phyloP scores from a whole-genome alignment of 2,329 filamentous ascomycete genomes.

The Cercospora citrullina region DNA sequence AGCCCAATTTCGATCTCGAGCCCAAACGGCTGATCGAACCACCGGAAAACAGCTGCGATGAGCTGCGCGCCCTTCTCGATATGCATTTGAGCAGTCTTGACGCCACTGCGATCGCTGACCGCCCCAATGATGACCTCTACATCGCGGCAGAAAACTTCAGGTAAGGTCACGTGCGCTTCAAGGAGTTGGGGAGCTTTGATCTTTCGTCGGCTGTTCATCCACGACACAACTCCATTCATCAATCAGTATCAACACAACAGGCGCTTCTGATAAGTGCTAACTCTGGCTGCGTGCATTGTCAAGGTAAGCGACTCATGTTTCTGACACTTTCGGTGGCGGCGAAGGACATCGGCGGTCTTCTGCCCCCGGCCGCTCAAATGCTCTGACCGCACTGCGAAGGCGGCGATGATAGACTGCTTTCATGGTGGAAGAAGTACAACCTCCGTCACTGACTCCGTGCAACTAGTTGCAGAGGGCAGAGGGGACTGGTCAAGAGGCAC shows the following conservation, averaged over 20 bases:
- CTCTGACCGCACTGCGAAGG: background rate
- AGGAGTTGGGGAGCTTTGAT: background rate
- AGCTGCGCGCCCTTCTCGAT: background rate
- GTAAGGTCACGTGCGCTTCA: background rate
- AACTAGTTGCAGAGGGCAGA: background rate
- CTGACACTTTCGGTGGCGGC: background rate
- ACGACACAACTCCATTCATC: background rate
- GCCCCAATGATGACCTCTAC: background rate
- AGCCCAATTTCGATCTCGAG: background rate
- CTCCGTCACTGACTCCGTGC: background rate
- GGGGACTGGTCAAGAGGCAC: background rate
- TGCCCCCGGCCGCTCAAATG: background rate
- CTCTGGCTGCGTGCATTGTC: background rate
- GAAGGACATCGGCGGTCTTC: background rate
- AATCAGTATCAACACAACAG: background rate
- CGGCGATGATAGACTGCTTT: background rate
- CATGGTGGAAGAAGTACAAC: background rate
- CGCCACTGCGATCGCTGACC: background rate
- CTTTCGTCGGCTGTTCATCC: background rate
- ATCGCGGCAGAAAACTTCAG: background rate
- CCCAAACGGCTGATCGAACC: background rate
- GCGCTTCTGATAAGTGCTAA: background rate
- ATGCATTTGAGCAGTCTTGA: background rate
- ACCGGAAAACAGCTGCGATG: background rate
- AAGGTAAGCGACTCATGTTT: background rate